Base-by-base conservation (phyloP, 805 yeast species). In the Candida awuae region DNA sequence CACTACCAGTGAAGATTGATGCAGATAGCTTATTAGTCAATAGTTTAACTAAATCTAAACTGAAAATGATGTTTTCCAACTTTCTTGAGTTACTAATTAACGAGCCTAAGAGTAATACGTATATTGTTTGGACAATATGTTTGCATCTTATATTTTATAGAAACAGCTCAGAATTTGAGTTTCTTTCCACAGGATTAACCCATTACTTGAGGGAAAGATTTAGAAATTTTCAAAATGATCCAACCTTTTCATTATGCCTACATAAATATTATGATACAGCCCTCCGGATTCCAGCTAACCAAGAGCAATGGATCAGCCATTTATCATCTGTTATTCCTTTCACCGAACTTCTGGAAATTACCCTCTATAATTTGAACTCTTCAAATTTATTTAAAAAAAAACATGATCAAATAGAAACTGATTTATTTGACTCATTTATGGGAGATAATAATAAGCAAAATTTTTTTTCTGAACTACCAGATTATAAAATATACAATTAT, bases 371-470 rank as follows among this genome's bases (percentile, higher is more conserved):
- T 9, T 17, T 42, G 8, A 42, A 30, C 25, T 31, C 40, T 8
- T 12, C 10, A 13, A 23, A 34, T 4, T 13, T 5, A 25, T 10
- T 9, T 6, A 25, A 6, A 13, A 12, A 31, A 10, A 29, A n/a
- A 4, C 12, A 15, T 12, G 14, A 12, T 8, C 25, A 41, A n/a
- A 27, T 18, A 14, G 46, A 43, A 9, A 17, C 30, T 12, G 42
- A 45, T 16, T 2, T 45, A 5, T 40, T 51, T 27, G 51, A 46
- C 9, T n/a, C 29, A 5, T 44, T 48, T 4, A 45, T 49, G 33
- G 32, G 39, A 16, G 28, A 38, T 15, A 35, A 31, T 4, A 3
- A 8, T 2, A 12, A 8, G 8, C 23, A 28, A 8, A 13, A 12
- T 10, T 31, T n/a, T 14, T n/a, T 5, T 5, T 30, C 20, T 10